Evolutionary conservation across 306 rosid genomes (phyloP), one percentile per base, ranked within the genome.

Genomic region (Castanea sativa): DNA sequence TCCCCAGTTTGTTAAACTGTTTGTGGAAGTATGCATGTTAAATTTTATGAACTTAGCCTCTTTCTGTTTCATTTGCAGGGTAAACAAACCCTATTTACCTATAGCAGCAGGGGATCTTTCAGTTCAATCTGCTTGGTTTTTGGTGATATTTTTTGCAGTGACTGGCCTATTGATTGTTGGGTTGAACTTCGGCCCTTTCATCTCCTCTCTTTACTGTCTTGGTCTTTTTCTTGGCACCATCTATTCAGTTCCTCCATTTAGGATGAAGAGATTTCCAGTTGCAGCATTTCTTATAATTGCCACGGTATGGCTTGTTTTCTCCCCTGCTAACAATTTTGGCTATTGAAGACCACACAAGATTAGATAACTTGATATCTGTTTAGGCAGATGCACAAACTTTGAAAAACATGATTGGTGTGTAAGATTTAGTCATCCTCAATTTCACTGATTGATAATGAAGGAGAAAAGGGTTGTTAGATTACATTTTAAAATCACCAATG

Each of bases 41-140:
- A 27, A 25, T 35, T 78, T 71, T 32, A 55, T 49, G 55, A 73
- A 43, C 61, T 61, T 59, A 58, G 49, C 52, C 45, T 74, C 33
- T 79, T 70, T 83, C 38, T 61, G 57, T 55, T 82, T 80, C 64
- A 21, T 83, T 83, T 90, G 82, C 97, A 94, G 99, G 90, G 97
- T 94, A 76, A 94, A 94, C 95, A 94, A 94, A 76, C 97, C 97
- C 19, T 94, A 94, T 85, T 87, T 94, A 82, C 99, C 99, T 35
- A 92, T 94, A 71, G 99, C 99, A 5, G 99, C 99, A 2, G 99
- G 99, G 80, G 97, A 94, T 85, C 97, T 94, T 84, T 92, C 99
- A 20, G 97, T 94, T 79, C 88, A 91, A 85, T 90, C 95, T 76
- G 99, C 99, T 32, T 92, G 99, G 99, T 43, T 90, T 58, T 85